Evolutionary conservation across 2,329 filamentous ascomycete species (phyloP), one percentile per base, ranked within the genome.

Genomic region (Balansia obtecta): DNA sequence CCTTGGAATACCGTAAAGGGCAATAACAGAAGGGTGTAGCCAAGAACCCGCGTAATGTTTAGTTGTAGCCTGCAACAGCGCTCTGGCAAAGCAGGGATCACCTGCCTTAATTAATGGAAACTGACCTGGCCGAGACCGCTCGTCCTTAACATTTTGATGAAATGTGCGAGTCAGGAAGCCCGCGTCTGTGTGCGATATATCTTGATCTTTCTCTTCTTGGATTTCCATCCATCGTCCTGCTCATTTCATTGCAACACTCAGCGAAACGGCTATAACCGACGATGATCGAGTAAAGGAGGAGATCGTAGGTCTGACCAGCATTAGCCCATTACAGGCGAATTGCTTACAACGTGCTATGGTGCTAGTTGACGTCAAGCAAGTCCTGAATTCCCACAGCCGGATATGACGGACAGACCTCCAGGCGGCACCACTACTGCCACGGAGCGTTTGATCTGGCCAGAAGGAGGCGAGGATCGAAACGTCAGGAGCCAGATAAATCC

Each of bases 341-440:
- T 37, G 34, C 15, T 10, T 18, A 10, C 8, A 11, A 13, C 27
- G 27, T 22, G 34, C 45, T 8, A 39, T 22, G 16, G 22, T 15
- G 27, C 27, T 7, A 4, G 13, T 50, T 45, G 48, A 44, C 33
- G 49, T 48, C 45, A 51, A 48, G 30, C 49, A 51, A 18, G 40
- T 44, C 39, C 39, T 30, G n/a, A 10, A 40, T 30, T 12, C 40
- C 16, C 30, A 18, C 33, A 27, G 30, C 32, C 45, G 27, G 30
- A n/a, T 44, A 20, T 39, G 44, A 39, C 46, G 13, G 22, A 8
- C 30, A 48, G 32, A 16, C 15, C 37, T 42, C 33, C 13, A 34
- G n/a, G 18, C 27, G 32, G 46, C 12, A 15, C 11, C 34, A 37
- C 37, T 15, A 18, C 32, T 30, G 40, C 16, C 11, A 27, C 45